Evolutionary conservation across 2,329 filamentous ascomycete genomes (phyloP), one percentile per base, ranked within the genome.

Genomic region (Geosmithia morbida): DNA sequence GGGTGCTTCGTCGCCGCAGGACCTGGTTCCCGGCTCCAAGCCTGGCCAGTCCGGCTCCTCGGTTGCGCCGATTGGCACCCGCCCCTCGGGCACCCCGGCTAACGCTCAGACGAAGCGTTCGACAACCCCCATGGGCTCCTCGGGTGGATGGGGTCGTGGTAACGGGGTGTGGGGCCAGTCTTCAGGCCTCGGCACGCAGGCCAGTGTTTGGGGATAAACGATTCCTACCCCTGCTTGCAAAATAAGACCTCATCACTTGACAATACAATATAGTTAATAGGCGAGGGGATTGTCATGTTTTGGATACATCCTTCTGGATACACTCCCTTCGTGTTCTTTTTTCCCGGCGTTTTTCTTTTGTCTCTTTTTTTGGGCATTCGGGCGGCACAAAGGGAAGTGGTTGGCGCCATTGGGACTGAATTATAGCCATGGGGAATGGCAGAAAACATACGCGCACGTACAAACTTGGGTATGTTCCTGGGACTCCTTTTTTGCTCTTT

Each of bases 51-150:
- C 70, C 45, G 75, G 74, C 48, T 72, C 74, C 49, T 73, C 84
- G 4, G 88, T 97, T 47, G 90, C 88, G 19, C 90, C 92, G 17
- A 97, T 97, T 56, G 92, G 92, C 53, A 96, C 90, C 49, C 83
- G 92, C 43, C 90, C 90, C 3, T 74, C 77, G 17, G 75, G 73
- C 40, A 74, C 71, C 33, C 66, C 77, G n/a, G 66, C 64, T 30
- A 62, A 60, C 26, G 64, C 65, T 8, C 62, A 68, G 41, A 73
- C 76, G 68, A 92, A 92, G 63, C 85, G 87, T 50, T 87, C 89
- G 0, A 94, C 87, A 7, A 94, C 89, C 2, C 89, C 90, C 47
- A 74, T 95, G 29, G 82, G 88, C n/a, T 94, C 88, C n/a, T 88
- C 89, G 13, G 71, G 82, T 17, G 78, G 81, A 50, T 95, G 89